A percentile compares a stretch with the other conserved stretches of the same genome.
Evolutionary conservation across 257 asterid species (phyloP).

Genomic region (Forsythia viridissima): DNA sequence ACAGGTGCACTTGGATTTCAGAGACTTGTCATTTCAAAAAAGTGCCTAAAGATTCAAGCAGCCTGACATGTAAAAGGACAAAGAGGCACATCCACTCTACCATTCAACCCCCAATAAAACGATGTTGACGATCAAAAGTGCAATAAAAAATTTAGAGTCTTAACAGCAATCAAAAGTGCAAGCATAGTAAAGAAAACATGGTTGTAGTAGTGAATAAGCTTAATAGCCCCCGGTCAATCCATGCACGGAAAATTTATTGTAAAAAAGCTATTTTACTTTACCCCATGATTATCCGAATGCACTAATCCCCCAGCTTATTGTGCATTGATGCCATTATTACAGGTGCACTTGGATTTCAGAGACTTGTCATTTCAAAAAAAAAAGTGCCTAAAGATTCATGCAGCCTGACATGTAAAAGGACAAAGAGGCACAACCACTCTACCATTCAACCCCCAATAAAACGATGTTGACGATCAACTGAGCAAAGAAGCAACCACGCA

Average conservation of each 20-base stretch:
- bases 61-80: constrained; percentile 19
- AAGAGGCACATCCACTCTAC: not conserved
- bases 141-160: constrained; percentile 19
- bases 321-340: constrained; percentile 10
- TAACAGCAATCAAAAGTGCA: constrained; percentile 11
- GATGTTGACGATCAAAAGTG: constrained; percentile 11
- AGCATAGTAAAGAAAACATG: constrained; percentile 17
- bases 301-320: constrained; percentile 9
- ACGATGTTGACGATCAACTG: not conserved
- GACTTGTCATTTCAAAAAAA: constrained; percentile 17
- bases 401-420: constrained; percentile 23
- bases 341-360: constrained; percentile 11
- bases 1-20: constrained; percentile 11
- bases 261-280: constrained; percentile 15
- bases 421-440: not conserved
- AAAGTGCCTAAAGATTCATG: constrained; percentile 16
- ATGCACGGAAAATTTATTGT: constrained; percentile 14
- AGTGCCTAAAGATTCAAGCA: constrained; percentile 19
- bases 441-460: constrained; percentile 18
- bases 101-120: constrained; percentile 18
- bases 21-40: constrained; percentile 14
- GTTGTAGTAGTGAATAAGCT: constrained; percentile 16
- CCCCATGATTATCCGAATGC: constrained; percentile 15
- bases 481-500: constrained; percentile 19
- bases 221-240: constrained; percentile 17